A percentile compares a stretch with the other conserved stretches of the same genome.
phyloP scores from a whole-genome alignment of 805 yeast species.

The Saccharomycopsis amapae region DNA sequence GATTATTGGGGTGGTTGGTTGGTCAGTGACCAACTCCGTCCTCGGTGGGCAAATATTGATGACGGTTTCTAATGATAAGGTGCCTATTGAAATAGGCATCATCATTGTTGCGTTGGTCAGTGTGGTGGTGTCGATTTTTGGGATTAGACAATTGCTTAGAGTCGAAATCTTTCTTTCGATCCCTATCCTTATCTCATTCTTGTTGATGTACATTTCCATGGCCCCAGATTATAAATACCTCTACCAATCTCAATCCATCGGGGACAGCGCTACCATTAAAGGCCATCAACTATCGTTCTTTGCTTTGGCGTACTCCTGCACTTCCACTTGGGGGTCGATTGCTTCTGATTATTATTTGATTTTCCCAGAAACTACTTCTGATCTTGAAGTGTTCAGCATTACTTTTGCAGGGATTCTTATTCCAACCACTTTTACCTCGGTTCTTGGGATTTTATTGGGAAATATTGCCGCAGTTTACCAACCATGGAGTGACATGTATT shows the following conservation, averaged over 20 bases:
- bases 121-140: conserved; percentile 64
- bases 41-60: conserved; percentile 80
- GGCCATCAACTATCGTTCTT: conserved; percentile 74
- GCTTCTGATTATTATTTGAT: conserved; percentile 80
- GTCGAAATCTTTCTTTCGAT: conserved; percentile 63
- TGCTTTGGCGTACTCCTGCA: conserved; percentile 65
- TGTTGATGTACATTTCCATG: conserved; percentile 58
- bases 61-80: conserved; percentile 53
- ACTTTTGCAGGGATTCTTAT: conserved; percentile 61
- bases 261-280: conserved; percentile 36
- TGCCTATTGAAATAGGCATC: conserved; percentile 71
- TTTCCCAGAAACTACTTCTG: conserved; percentile 66
- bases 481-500: conserved; percentile 54
- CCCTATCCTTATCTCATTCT: conserved; percentile 62
- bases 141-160: conserved; percentile 61
- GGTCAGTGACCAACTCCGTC: conserved; percentile 89
- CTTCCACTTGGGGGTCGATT: conserved; percentile 85
- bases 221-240: conserved; percentile 38
- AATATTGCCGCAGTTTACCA: conserved; percentile 52
- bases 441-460: conserved; percentile 64
- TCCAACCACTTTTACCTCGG: conserved; percentile 73
- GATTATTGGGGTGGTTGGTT: conserved; percentile 75
- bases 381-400: conserved; percentile 43
- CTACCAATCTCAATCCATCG: conserved; percentile 28
- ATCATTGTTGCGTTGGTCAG: conserved; percentile 59